Base-by-base conservation (phyloP, 805 yeast genomes). In the Tanozyma kutaoensis region DNA sequence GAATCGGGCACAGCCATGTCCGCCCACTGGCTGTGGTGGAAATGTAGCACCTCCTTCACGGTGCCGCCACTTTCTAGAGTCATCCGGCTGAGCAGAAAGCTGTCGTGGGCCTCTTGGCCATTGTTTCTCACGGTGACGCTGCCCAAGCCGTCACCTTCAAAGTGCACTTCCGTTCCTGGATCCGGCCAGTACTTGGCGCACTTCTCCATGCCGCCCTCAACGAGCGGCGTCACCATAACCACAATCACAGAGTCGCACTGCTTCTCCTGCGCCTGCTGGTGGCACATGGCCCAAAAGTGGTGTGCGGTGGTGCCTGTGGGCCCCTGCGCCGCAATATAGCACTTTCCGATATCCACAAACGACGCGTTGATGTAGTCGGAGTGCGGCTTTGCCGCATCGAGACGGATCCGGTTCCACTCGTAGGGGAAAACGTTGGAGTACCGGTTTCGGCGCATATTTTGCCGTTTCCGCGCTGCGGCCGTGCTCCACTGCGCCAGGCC, bases 301-400 rank as follows among this genome's bases (percentile, higher is more conserved):
- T 72, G 73, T 15, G 76, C 63, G 0, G 97, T 88, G 22, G 65
- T 64, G 2, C 46, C 48, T 32, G 80, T 49, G 3, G 98, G 98
- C 2, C 95, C 98, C 48, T 88, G 95, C 1, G 93, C 69, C 0
- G 94, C 95, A 40, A 86, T 80, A 43, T 74, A 78, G n/a, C 34
- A 36, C 27, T 37, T 33, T 3, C 30, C 22, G 4, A 29, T 23
- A n/a, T 15, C 7, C 14, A 58, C 43, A 28, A 46, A 42, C 15
- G 62, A 55, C 8, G 66, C 66, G 36, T 59, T 59, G 20, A 56
- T 54, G 34, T 58, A 59, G 35, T 59, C 62, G 12, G 35, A 32
- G 29, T 56, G 52, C n/a, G n/a, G n/a, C n/a, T n/a, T n/a, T n/a
- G n/a, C n/a, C n/a, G n/a, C n/a, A n/a, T n/a, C n/a, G n/a, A n/a